Evolutionary conservation across 768 basidiomycete genomes (phyloP).

Genomic region (Tylopilus cervinicoccineus): DNA sequence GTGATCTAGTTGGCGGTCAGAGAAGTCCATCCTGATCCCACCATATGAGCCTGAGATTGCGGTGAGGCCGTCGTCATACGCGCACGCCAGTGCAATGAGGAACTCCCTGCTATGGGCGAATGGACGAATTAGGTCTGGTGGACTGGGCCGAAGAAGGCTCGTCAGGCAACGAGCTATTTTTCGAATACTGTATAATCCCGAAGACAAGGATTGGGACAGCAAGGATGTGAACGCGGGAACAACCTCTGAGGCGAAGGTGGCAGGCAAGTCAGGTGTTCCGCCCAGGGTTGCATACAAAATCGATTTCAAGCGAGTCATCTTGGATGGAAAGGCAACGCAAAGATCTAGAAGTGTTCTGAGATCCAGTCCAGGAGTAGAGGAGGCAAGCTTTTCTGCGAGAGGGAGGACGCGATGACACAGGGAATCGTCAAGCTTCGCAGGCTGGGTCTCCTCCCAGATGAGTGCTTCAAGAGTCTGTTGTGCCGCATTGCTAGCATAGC

Average conservation of each 20-base stretch:
- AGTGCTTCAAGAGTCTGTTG: slow-evolving; percentile 48
- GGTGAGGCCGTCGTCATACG: slow-evolving; percentile 58
- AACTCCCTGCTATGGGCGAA: slow-evolving; percentile 54
- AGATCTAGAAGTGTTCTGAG: slow-evolving; percentile 59
- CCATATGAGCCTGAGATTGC: slow-evolving; percentile 59
- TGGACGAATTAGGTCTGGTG: slow-evolving; percentile 44
- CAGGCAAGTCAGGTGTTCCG: slow-evolving; percentile 31
- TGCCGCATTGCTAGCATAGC: slow-evolving; percentile 57
- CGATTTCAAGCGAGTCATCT: slow-evolving; percentile 41
- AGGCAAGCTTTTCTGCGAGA: slow-evolving; percentile 54
- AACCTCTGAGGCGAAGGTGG: slow-evolving; percentile 40
- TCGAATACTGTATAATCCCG: slow-evolving; percentile 60
- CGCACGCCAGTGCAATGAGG: slow-evolving; percentile 50
- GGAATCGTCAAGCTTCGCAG: slow-evolving; percentile 36
- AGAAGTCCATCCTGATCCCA: slow-evolving; percentile 35
- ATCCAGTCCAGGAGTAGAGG: slow-evolving; percentile 40
- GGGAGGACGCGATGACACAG: slow-evolving; percentile 48
- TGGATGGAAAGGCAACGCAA: slow-evolving; percentile 49
- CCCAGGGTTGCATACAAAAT: slow-evolving; percentile 41
- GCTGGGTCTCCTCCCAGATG: slow-evolving; percentile 47
- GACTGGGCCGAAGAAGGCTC: slow-evolving; percentile 49
- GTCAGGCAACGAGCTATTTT: slow-evolving; percentile 57
- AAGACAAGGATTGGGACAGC: slow-evolving; percentile 40
- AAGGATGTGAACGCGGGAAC: slow-evolving; percentile 52
- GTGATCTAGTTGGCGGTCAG: slow-evolving; percentile 42